Percentiles rank a stretch among this genome's conserved stretches.
These are phyloP conservation scores for Symbiodinium natans DNA, from an alignment of 73 alveolate genomes.

Conservation along the genomic window DNA sequence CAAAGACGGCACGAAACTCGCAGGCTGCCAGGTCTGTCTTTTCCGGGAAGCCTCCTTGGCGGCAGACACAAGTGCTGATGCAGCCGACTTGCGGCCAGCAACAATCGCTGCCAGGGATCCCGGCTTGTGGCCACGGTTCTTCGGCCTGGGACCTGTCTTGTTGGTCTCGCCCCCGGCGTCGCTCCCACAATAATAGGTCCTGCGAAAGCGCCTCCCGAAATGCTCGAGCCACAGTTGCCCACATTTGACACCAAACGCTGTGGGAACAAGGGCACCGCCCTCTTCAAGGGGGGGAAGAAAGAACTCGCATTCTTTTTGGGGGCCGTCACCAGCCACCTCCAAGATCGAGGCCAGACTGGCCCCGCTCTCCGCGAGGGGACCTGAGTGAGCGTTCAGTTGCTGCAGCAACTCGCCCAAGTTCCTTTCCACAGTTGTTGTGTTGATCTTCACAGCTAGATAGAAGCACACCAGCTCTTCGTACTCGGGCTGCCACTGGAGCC, in stretches of 20 bases:
- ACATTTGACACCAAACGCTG: background rate
- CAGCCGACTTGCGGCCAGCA: background rate
- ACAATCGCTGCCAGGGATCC: background rate
- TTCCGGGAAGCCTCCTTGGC: background rate
- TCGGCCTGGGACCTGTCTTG: background rate
- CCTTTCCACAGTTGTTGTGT: slow-evolving; percentile 5
- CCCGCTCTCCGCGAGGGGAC: background rate
- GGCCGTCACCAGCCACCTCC: background rate
- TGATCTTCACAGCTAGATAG: background rate
- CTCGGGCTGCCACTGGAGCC: background rate
- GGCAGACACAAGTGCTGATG: background rate
- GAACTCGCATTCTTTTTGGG: background rate
- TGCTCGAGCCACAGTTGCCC: slow-evolving; percentile 28
- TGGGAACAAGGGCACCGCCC: background rate
- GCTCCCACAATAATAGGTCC: background rate
- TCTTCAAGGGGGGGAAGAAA: background rate
- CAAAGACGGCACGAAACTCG: background rate
- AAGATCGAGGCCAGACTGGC: background rate
- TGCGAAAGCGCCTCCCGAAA: slow-evolving; percentile 18
- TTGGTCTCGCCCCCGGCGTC: too few relatives aligned
- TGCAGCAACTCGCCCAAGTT: slow-evolving; percentile 22
- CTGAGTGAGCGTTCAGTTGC: slow-evolving; percentile 25
- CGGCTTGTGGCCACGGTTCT: background rate
- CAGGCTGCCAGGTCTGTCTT: background rate
- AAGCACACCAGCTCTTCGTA: background rate